Evolutionary conservation across 306 rosid species (phyloP).

Genomic region (Potentilla sterilis): DNA sequence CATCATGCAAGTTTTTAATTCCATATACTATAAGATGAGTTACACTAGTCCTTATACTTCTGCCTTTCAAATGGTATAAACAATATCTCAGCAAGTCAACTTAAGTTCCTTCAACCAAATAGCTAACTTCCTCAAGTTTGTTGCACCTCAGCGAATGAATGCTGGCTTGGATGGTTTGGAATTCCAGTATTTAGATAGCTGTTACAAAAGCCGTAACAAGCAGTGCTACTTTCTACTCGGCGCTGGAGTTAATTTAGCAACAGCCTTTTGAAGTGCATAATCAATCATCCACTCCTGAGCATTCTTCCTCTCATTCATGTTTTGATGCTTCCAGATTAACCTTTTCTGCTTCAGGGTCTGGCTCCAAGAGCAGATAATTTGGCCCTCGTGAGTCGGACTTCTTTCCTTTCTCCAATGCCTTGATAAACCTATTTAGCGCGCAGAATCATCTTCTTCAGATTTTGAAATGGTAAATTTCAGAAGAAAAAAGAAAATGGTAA

Average conservation of each 20-base stretch:
- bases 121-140: neutral
- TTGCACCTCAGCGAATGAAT: slow-evolving; percentile 18
- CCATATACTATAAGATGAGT: neutral
- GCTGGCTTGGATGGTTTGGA: slow-evolving; percentile 37
- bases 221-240: slow-evolving; percentile 76
- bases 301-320: slow-evolving; percentile 58
- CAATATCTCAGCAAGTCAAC: neutral
- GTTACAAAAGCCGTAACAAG: slow-evolving; percentile 95
- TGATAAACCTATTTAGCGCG: slow-evolving; percentile 66
- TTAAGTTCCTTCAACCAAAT: neutral
- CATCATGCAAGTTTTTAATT: neutral
- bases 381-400: slow-evolving; percentile 61
- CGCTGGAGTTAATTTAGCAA: slow-evolving; percentile 72
- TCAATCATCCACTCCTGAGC: slow-evolving; percentile 99
- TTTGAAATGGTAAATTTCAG: slow-evolving; percentile 1
- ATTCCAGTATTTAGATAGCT: slow-evolving; percentile 54
- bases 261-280: slow-evolving; percentile 78
- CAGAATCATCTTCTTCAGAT: slow-evolving; percentile 73
- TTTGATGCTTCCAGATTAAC: slow-evolving; percentile 66
- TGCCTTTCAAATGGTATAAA: neutral
- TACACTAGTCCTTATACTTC: neutral
- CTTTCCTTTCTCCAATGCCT: slow-evolving; percentile 69
- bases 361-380: slow-evolving; percentile 46
- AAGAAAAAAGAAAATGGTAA: too few relatives aligned
- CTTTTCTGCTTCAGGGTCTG: slow-evolving; percentile 56